phyloP scores from a whole-genome alignment of 805 yeast genomes.

The Metschnikowia kunwiensis region DNA sequence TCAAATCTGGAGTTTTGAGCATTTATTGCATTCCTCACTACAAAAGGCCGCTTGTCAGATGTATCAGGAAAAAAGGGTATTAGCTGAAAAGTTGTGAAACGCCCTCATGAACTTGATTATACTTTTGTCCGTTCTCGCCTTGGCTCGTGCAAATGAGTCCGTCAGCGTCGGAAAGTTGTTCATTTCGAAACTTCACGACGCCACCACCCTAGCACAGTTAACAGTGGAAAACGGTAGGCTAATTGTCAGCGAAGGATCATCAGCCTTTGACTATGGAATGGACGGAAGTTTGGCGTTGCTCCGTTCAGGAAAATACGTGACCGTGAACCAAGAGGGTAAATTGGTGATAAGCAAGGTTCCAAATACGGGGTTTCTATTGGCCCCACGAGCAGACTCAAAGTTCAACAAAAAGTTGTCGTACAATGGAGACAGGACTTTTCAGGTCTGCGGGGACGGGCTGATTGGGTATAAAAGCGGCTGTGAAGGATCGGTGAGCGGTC shows the following conservation, averaged over 20 bases:
- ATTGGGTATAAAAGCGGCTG: background rate
- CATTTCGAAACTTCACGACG: no score
- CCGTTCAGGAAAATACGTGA: background rate
- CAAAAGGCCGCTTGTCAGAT: no score
- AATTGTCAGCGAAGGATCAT: background rate
- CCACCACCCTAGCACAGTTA: no score
- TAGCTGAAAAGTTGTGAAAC: no score
- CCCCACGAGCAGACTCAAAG: background rate
- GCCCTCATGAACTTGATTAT: no score
- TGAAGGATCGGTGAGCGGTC: background rate
- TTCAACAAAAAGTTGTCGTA: background rate
- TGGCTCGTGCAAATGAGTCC: no score
- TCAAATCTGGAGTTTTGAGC: no score
- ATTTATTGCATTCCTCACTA: no score
- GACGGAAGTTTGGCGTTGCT: background rate
- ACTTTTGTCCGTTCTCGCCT: no score
- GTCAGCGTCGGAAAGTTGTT: no score
- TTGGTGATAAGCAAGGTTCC: background rate
- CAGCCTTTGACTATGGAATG: background rate
- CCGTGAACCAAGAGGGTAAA: background rate
- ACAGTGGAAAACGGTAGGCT: no score
- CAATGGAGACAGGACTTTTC: background rate
- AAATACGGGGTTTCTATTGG: background rate
- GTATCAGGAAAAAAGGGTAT: no score
- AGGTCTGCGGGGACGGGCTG: conserved; percentile 4